phyloP scores from a whole-genome alignment of 495 filamentous ascomycete genomes.

The Parmelia sp. region DNA sequence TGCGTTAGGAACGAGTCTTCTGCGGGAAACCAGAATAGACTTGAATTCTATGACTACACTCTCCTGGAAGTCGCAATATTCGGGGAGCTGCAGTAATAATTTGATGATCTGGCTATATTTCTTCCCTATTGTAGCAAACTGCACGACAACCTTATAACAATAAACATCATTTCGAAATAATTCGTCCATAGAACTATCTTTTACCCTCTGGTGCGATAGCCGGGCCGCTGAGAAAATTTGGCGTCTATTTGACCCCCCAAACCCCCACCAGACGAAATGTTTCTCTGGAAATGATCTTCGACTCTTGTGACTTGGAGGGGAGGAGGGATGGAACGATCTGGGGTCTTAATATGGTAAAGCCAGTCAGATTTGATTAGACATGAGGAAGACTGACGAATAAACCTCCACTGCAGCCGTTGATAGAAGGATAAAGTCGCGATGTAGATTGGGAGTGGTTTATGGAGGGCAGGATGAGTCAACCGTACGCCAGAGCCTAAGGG shows the following conservation, averaged over 20 bases:
- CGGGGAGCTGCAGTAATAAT: slow-evolving; percentile 35
- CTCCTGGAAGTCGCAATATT: background rate
- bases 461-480: too few species aligned
- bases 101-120: slow-evolving; percentile 50
- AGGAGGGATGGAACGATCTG: background rate
- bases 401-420: background rate
- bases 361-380: background rate
- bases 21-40: background rate
- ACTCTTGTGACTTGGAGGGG: background rate
- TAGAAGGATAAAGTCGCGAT: too few species aligned
- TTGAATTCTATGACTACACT: background rate
- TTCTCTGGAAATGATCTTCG: background rate
- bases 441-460: too few species aligned
- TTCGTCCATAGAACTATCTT: background rate
- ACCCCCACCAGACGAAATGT: background rate
- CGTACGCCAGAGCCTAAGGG: too few species aligned
- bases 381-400: slow-evolving; percentile 3
- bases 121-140: slow-evolving; percentile 37
- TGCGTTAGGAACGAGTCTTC: slow-evolving; percentile 4
- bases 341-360: slow-evolving; percentile 26
- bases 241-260: background rate
- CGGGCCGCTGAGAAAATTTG: slow-evolving; percentile 39
- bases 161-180: slow-evolving; percentile 24
- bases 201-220: slow-evolving; percentile 50
- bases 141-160: slow-evolving; percentile 11